Percentiles rank a stretch among this genome's conserved stretches.
Conservation (phyloP, 1,139 yeast species). For the Arxiozyma slooffiae region DNA sequence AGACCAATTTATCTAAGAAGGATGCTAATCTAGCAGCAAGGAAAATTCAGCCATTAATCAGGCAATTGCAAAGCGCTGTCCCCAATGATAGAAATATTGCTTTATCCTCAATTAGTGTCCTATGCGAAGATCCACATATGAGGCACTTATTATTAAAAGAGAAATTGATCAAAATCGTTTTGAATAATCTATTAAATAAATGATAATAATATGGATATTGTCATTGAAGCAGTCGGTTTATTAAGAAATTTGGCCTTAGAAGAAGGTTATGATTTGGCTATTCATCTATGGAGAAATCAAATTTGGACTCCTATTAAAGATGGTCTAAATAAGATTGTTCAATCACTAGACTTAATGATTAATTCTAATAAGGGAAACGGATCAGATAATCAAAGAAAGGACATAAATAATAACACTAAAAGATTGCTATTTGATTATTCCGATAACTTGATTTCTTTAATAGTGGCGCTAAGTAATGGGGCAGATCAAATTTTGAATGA, state of each 20-base stretch:
- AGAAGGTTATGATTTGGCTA: conserved; percentile 81
- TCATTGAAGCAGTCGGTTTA: conserved; percentile 71
- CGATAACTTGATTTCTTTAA: conserved; percentile 64
- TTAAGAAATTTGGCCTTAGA: conserved; percentile 71
- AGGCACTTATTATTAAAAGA: conserved; percentile 61
- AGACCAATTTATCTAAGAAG: conserved; percentile 30
- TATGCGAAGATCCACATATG: conserved; percentile 59
- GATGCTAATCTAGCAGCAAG: conserved; percentile 44
- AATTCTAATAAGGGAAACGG: conserved; percentile 29
- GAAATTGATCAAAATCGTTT: conserved; percentile 49
- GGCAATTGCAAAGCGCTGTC: conserved; percentile 50
- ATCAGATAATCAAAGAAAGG: conserved; percentile 38
- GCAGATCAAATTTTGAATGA: conserved; percentile 51
- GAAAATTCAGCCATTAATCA: conserved; percentile 59
- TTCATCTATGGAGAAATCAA: conserved; percentile 66
- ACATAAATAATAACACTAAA: conserved; percentile 19
- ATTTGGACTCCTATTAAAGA: conserved; percentile 54
- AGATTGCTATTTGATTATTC: conserved; percentile 52
- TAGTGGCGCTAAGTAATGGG: conserved; percentile 57
- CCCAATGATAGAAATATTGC: conserved; percentile 76
- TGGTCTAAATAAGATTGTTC: conserved; percentile 42
- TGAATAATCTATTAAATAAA: conserved; percentile 58
- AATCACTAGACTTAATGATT: conserved; percentile 39
- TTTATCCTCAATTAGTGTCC: conserved; percentile 57
- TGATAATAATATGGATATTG: conserved; percentile 63